Percentiles rank a stretch among this genome's conserved stretches.
phyloP scores from a whole-genome alignment of 306 rosid genomes.

The Erythrophleum fordii region DNA sequence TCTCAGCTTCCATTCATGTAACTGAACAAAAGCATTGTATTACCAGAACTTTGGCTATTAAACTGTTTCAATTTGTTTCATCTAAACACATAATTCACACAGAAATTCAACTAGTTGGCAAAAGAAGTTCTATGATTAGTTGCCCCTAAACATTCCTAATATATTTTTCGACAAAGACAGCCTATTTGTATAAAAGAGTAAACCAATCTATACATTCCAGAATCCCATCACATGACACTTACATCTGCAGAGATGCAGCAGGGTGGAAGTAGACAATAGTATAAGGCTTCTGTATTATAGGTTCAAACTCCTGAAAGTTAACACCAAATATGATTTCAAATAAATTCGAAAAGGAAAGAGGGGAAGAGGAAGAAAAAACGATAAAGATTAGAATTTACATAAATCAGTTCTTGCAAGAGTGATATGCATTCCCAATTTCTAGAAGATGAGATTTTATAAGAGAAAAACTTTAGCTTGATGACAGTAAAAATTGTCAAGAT shows the following conservation, averaged over 20 bases:
- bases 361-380: background rate
- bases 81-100: conserved; percentile 14
- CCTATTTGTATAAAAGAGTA: background rate
- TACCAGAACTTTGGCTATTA: conserved; percentile 25
- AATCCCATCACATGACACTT: conserved; percentile 50
- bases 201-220: conserved; percentile 16
- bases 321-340: conserved; percentile 18
- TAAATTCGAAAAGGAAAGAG: background rate
- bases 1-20: background rate
- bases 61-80: conserved; percentile 22
- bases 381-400: conserved; percentile 6
- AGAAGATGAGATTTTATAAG: conserved; percentile 2
- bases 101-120: conserved; percentile 20
- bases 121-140: conserved; percentile 29
- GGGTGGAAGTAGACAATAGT: conserved; percentile 91
- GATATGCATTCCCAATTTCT: conserved; percentile 21
- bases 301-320: conserved; percentile 88
- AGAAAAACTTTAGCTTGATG: background rate
- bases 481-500: background rate
- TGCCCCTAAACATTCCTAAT: conserved; percentile 14
- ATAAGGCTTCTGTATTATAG: conserved; percentile 91
- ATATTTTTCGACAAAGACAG: conserved; percentile 4
- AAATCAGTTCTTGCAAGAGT: conserved; percentile 8
- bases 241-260: conserved; percentile 95
- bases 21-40: conserved; percentile 25